Percentiles rank a stretch among this genome's conserved stretches.
These are phyloP conservation scores for Leucosporidium scottii DNA, from an alignment of 768 basidiomycete species.

Conservation along the genomic window DNA sequence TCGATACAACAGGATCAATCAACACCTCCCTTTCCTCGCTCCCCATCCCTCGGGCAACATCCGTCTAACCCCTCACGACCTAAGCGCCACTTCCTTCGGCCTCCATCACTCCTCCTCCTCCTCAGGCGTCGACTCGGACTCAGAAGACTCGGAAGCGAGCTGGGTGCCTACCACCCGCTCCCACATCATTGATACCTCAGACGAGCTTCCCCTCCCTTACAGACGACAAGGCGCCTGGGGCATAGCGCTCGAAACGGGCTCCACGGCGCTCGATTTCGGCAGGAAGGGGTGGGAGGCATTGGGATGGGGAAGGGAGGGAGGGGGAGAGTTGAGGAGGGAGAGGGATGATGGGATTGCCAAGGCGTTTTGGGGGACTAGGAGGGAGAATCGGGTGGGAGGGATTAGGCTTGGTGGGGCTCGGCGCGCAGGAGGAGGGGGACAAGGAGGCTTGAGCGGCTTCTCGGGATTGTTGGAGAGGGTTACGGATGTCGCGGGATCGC, in stretches of 20 bases:
- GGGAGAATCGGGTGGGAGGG: conserved; percentile 9
- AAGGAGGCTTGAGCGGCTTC: not conserved
- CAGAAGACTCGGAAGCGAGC: no score
- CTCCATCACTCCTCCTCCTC: no score
- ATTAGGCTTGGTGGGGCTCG: conserved; percentile 1
- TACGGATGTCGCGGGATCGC: not conserved
- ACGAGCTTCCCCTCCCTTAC: not conserved
- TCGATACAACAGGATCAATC: no score
- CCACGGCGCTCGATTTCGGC: not conserved
- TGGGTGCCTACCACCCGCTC: no score
- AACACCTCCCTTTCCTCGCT: no score
- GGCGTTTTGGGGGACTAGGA: conserved; percentile 14
- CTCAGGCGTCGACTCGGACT: no score
- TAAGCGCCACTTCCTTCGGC: no score
- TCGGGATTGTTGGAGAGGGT: not conserved
- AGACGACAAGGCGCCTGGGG: not conserved
- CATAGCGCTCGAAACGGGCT: not conserved
- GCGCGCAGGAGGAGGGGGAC: not conserved
- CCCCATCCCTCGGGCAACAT: no score
- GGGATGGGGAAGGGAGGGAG: not conserved
- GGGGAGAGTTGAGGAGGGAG: not conserved
- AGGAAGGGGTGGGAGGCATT: conserved; percentile 2
- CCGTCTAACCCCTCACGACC: no score
- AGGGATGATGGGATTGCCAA: conserved; percentile 5
- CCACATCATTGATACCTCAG: not conserved